Evolutionary conservation across 768 basidiomycete genomes (phyloP).

Genomic region (Leucogyrophana mollusca): DNA sequence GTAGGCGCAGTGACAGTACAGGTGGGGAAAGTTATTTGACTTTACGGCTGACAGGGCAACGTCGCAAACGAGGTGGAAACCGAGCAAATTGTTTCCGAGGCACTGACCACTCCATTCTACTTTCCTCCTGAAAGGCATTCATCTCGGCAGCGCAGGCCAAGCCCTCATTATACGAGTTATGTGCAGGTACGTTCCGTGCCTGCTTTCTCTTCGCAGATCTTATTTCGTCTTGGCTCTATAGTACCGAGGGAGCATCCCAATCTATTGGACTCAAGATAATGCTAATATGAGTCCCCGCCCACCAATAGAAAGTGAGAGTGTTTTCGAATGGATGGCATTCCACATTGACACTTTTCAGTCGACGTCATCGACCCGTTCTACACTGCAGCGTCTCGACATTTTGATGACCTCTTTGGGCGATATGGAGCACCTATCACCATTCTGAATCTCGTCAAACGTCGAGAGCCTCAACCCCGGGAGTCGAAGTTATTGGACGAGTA

Average conservation of each 20-base stretch:
- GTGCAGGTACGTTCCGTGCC: constrained; percentile 61
- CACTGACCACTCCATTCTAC: constrained; percentile 86
- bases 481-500: constrained; percentile 90
- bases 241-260: constrained; percentile 94
- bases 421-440: constrained; percentile 91
- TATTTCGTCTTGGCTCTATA: constrained; percentile 23
- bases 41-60: constrained; percentile 64
- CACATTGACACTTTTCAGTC: no score
- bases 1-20: constrained; percentile 35
- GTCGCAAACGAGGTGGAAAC: constrained; percentile 99
- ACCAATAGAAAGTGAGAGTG: constrained; percentile 90
- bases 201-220: not conserved
- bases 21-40: not conserved
- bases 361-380: constrained; percentile 95
- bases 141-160: constrained; percentile 51
- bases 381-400: constrained; percentile 89
- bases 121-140: constrained; percentile 50
- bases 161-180: constrained; percentile 91
- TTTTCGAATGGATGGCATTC: no score
- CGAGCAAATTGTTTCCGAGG: constrained; percentile 94
- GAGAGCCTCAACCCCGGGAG: constrained; percentile 79
- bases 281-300: constrained; percentile 89
- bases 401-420: constrained; percentile 84
- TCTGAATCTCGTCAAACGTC: constrained; percentile 90
- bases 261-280: constrained; percentile 96